A percentile compares a stretch with the other conserved stretches of the same genome.
Evolutionary conservation across 768 basidiomycete genomes (phyloP).

Genomic region (Mycena rosella): DNA sequence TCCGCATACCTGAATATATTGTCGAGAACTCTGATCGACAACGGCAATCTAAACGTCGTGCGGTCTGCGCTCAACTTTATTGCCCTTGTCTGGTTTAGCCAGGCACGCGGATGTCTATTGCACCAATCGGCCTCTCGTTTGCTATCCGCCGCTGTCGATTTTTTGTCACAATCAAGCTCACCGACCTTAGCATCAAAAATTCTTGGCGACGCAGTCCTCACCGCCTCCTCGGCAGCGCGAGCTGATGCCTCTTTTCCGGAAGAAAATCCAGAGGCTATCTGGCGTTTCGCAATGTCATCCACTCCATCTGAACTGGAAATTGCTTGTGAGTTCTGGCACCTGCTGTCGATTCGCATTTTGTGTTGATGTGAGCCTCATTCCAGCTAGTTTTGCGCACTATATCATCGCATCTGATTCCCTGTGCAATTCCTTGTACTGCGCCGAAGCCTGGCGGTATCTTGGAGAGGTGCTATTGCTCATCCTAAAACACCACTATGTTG

Average conservation of each 20-base stretch:
- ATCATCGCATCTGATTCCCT: slow-evolving; percentile 45
- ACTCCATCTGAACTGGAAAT: slow-evolving; percentile 50
- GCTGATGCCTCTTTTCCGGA: slow-evolving; percentile 28
- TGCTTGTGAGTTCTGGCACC: slow-evolving; percentile 53
- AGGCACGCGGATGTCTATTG: slow-evolving; percentile 36
- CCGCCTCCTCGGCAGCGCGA: slow-evolving; percentile 47
- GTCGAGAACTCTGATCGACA: slow-evolving; percentile 10
- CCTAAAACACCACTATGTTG: slow-evolving; percentile 57
- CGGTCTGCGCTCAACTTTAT: slow-evolving; percentile 48
- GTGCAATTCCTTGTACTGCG: slow-evolving; percentile 53
- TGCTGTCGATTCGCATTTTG: slow-evolving; percentile 8
- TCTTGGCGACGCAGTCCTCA: slow-evolving; percentile 53
- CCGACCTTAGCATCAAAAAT: slow-evolving; percentile 22
- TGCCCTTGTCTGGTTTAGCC: slow-evolving; percentile 50
- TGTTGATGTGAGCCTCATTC: slow-evolving; percentile 9
- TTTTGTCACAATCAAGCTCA: slow-evolving; percentile 28
- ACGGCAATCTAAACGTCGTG: slow-evolving; percentile 31
- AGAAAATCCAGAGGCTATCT: slow-evolving; percentile 52
- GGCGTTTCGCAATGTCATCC: slow-evolving; percentile 49
- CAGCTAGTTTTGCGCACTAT: slow-evolving; percentile 64
- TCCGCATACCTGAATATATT: background rate
- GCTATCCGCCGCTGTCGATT: slow-evolving; percentile 38
- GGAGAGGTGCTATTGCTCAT: slow-evolving; percentile 63
- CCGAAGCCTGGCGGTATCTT: slow-evolving; percentile 70
- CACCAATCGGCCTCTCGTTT: slow-evolving; percentile 40